These are phyloP conservation scores for Canna indica DNA, from an alignment of 176 grass and related monocot species.

Conservation along the genomic window DNA sequence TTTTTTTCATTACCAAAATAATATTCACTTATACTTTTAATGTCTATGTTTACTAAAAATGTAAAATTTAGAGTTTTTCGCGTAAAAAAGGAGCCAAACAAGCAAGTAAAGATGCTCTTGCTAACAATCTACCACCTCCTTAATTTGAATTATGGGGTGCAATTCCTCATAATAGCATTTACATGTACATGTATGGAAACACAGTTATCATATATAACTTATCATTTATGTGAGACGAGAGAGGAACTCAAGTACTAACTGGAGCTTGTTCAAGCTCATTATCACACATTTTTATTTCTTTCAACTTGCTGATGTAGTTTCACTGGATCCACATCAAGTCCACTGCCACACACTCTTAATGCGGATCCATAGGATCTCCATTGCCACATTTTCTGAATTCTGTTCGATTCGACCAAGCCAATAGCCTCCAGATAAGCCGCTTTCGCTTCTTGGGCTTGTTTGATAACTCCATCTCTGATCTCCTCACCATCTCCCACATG, in stretches of 20 bases:
- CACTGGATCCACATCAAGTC: not conserved
- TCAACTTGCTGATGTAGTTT: not conserved
- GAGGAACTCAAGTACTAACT: not conserved
- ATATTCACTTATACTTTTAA: not conserved
- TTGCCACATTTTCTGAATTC: too few species aligned
- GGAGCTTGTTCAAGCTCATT: not conserved
- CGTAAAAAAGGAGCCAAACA: not conserved
- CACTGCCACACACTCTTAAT: not conserved
- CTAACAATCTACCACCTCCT: not conserved
- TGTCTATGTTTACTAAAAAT: not conserved
- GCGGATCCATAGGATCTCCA: not conserved
- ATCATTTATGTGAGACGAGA: constrained; percentile 1
- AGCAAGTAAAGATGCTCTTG: not conserved
- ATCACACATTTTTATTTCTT: not conserved
- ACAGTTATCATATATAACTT: not conserved
- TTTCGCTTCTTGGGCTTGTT: not conserved
- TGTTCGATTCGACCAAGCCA: not conserved
- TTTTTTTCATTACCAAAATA: too few species aligned
- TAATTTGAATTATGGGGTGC: constrained; percentile 2
- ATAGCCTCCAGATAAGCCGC: not conserved
- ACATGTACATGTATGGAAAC: not conserved
- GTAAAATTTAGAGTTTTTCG: not conserved
- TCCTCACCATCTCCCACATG: constrained; percentile 9
- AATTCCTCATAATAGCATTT: constrained; percentile 1
- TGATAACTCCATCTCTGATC: constrained; percentile 1